phyloP scores from a whole-genome alignment of 805 yeast species.

The Candida namnaoensis region DNA sequence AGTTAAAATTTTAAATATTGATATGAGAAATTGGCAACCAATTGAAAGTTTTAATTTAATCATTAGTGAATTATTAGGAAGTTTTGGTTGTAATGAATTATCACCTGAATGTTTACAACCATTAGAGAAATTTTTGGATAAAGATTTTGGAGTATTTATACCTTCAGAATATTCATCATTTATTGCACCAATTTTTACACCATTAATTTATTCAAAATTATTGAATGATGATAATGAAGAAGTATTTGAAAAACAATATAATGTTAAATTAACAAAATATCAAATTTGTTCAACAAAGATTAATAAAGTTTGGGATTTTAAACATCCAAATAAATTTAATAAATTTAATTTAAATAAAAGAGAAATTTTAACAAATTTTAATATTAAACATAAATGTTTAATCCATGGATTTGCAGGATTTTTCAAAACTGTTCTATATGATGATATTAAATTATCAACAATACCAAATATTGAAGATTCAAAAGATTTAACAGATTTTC shows the following conservation, averaged over 20 bases:
- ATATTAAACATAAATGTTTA: constrained; percentile 38
- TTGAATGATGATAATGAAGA: constrained; percentile 16
- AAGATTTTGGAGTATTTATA: constrained; percentile 42
- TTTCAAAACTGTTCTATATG: constrained; percentile 64
- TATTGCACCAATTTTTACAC: constrained; percentile 61
- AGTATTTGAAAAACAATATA: constrained; percentile 27
- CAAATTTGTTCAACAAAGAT: constrained; percentile 36
- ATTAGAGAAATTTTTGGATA: constrained; percentile 29
- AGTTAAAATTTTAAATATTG: constrained; percentile 46
- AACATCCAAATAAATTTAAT: constrained; percentile 37
- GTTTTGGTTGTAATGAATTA: constrained; percentile 88
- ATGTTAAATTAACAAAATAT: constrained; percentile 28
- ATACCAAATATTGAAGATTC: constrained; percentile 20
- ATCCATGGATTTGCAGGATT: constrained; percentile 72
- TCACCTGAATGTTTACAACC: constrained; percentile 71
- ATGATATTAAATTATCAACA: constrained; percentile 44
- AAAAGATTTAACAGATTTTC: constrained; percentile 11
- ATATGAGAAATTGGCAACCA: constrained; percentile 47
- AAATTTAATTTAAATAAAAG: constrained; percentile 38
- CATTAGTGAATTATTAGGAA: constrained; percentile 78
- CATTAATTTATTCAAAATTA: constrained; percentile 32
- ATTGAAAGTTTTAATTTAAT: constrained; percentile 41
- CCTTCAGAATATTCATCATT: constrained; percentile 53
- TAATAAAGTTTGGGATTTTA: constrained; percentile 52
- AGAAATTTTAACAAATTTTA: constrained; percentile 27